Percentiles rank a stretch among this genome's conserved stretches.
Conservation (phyloP, 2,329 filamentous ascomycete genomes). For the Microdochium bolleyi region DNA sequence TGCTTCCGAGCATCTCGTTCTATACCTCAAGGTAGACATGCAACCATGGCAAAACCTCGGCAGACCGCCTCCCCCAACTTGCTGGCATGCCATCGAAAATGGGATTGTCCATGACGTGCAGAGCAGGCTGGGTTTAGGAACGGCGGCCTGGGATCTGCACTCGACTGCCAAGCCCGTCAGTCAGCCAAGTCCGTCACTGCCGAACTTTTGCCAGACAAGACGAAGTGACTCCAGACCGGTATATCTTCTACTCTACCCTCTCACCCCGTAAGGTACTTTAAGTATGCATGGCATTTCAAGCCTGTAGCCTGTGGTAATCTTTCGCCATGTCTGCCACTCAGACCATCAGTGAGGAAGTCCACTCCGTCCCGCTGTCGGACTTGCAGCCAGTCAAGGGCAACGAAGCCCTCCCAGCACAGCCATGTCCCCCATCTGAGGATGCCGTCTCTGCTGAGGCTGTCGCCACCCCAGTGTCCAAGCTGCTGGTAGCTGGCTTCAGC, state of each 20-base stretch:
- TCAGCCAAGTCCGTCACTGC: too few relatives aligned
- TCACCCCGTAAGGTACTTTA: too few relatives aligned
- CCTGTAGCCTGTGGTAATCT: too few relatives aligned
- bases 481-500: constrained; percentile 48
- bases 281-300: too few relatives aligned
- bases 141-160: background rate
- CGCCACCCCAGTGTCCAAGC: constrained; percentile 29
- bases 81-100: background rate
- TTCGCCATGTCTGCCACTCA: background rate
- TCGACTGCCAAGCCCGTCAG: too few relatives aligned
- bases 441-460: constrained; percentile 10
- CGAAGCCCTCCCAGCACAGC: constrained; percentile 8
- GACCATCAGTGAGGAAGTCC: constrained; percentile 6
- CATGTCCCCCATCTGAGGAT: constrained; percentile 3
- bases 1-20: too few relatives aligned
- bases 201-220: background rate
- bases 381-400: constrained; percentile 8
- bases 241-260: too few relatives aligned
- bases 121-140: background rate
- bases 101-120: background rate
- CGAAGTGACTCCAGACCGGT: background rate
- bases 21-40: too few relatives aligned
- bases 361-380: constrained; percentile 13
- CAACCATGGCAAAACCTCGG: too few relatives aligned
- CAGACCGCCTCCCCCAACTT: too few relatives aligned